Base-by-base conservation (phyloP, 1,284 basidiomycete genomes). In the Kwoniella shivajii region DNA sequence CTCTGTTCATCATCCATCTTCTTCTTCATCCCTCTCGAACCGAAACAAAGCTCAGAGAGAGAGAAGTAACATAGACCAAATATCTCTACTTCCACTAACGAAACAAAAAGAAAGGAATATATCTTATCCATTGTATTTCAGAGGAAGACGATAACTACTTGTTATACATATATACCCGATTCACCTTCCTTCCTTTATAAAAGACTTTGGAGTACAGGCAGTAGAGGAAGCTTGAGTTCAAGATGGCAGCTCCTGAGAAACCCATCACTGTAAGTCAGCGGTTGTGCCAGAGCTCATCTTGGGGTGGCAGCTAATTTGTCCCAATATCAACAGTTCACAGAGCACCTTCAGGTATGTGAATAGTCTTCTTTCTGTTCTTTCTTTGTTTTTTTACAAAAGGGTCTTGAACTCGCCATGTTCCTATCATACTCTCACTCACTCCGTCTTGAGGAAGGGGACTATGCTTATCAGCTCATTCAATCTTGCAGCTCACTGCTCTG, bases 401-500 rank as follows among this genome's bases (percentile, higher is more conserved):
- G n/a, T 13, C n/a, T 41, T 1, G 2, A 6, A 18, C 16, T 10
- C 39, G 6, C 16, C 39, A 42, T 22, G 16, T 34, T 34, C 7
- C 16, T 7, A 7, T 34, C 7, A 34, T 34, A 34, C 33, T 16
- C 33, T 16, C 33, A 9, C 33, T 34, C 16, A 9, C 33, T 9
- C 33, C 37, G 10, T 18, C 18, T 4, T 20, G 10, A 6, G n/a
- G 18, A 4, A 13, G n/a, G 18, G 18, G 11, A 39, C 22, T 39
- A 39, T 39, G n/a, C 37, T 39, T 16, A 39, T 20, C 0, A 18
- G 3, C 11, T 38, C 2, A 11, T 29, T 38, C 41, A 26, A 44
- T 22, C n/a, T n/a, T 20, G 33, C 36, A 99, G 83, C 89, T 99
- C 74, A 94, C 94, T 31, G 92, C 92, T 76, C 82, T 99, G 67